A percentile compares a stretch with the other conserved stretches of the same genome.
Evolutionary conservation across 2,329 filamentous ascomycete genomes (phyloP).

Genomic region (Fusarium dimerum): DNA sequence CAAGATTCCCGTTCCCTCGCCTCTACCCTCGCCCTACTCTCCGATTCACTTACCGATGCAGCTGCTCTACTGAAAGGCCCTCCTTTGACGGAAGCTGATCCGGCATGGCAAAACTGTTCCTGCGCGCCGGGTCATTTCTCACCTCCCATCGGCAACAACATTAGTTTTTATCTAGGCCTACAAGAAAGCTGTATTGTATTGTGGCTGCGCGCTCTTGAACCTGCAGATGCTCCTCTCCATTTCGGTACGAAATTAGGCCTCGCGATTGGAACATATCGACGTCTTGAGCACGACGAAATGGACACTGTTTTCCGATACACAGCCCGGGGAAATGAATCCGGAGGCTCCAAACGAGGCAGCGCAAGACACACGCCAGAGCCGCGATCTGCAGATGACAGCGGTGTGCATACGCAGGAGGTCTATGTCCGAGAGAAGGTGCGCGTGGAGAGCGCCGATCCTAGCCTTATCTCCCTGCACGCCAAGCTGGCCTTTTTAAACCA

Average conservation of each 20-base stretch:
- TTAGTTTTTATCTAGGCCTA: conserved; percentile 75
- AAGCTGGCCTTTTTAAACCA: conserved; percentile 80
- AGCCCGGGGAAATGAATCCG: conserved; percentile 32
- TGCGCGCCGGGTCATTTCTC: conserved; percentile 46
- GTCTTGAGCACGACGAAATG: conserved; percentile 76
- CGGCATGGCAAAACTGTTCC: conserved; percentile 47
- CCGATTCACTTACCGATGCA: conserved; percentile 55
- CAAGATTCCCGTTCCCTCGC: conserved; percentile 57
- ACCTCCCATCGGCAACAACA: conserved; percentile 51
- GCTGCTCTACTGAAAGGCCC: conserved; percentile 57
- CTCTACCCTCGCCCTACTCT: conserved; percentile 56
- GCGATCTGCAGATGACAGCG: conserved; percentile 17
- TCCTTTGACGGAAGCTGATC: conserved; percentile 40
- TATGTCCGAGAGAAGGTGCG: conserved; percentile 86
- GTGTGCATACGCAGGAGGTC: conserved; percentile 56
- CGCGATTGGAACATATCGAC: conserved; percentile 65
- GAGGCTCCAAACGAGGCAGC: conserved; percentile 26
- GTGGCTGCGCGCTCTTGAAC: conserved; percentile 68
- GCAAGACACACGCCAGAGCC: conserved; percentile 27
- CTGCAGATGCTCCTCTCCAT: conserved; percentile 61
- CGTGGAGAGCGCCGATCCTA: conserved; percentile 88
- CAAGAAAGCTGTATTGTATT: conserved; percentile 71
- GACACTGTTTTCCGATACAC: conserved; percentile 72
- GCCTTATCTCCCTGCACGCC: conserved; percentile 76
- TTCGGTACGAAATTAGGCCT: conserved; percentile 68